Evolutionary conservation across 2,329 filamentous ascomycete species (phyloP).

Genomic region (Exophiala aquamarina): DNA sequence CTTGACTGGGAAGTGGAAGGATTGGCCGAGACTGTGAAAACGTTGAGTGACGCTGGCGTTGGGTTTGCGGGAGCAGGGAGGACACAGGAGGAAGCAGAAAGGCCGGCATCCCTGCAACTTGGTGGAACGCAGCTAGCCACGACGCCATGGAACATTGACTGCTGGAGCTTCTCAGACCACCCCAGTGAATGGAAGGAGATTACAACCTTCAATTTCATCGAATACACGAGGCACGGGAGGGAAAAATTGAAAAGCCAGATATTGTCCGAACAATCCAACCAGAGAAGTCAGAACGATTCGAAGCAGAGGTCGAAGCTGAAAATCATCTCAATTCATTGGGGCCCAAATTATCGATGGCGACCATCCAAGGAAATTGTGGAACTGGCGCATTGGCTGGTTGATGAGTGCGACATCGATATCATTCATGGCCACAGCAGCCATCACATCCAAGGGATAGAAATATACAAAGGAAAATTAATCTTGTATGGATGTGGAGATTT

Average conservation of each 20-base stretch:
- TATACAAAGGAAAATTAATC: constrained; percentile 36
- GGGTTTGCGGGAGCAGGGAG: too few relatives aligned
- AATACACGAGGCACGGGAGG: constrained; percentile 32
- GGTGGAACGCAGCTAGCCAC: too few relatives aligned
- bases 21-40: too few relatives aligned
- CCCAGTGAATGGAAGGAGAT: too few relatives aligned
- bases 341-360: constrained; percentile 41
- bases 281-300: neutral
- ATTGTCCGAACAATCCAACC: neutral
- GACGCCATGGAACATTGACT: too few relatives aligned
- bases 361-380: constrained; percentile 33
- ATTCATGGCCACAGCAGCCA: constrained; percentile 44
- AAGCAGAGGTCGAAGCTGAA: constrained; percentile 31
- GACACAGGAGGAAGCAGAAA: too few relatives aligned
- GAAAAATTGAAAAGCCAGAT: constrained; percentile 25
- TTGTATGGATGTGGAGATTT: constrained; percentile 45
- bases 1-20: too few relatives aligned
- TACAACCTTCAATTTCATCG: constrained; percentile 42
- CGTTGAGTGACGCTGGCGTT: too few relatives aligned
- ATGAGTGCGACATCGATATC: constrained; percentile 43
- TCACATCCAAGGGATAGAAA: constrained; percentile 43
- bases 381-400: constrained; percentile 41
- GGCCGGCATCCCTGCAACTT: too few relatives aligned
- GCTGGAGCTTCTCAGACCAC: too few relatives aligned
- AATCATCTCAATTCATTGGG: constrained; percentile 43